Conservation (phyloP, 208 protist species). For the Leishmania guyanensis region DNA sequence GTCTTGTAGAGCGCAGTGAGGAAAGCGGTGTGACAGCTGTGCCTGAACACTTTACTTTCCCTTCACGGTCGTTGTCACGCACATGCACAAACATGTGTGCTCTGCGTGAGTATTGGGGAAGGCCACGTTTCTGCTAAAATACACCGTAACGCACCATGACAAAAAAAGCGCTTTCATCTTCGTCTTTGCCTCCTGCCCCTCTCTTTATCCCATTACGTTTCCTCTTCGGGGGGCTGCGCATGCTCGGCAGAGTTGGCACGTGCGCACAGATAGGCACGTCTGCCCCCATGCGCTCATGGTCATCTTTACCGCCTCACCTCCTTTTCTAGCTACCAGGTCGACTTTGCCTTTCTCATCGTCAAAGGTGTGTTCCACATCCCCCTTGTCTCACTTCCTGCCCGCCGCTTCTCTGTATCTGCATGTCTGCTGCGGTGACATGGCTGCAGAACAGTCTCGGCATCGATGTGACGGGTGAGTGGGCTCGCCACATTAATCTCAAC, state of each 20-base stretch:
- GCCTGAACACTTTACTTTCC: not conserved
- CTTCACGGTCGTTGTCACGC: not conserved
- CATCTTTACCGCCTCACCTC: not conserved
- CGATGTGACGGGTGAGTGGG: constrained; percentile 52
- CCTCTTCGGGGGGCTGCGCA: not conserved
- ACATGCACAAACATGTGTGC: not conserved
- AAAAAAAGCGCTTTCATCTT: not conserved
- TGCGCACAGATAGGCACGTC: too few species aligned
- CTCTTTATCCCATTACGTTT: not conserved
- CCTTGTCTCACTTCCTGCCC: not conserved
- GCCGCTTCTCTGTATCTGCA: not conserved
- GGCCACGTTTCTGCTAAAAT: not conserved
- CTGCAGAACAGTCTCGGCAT: constrained; percentile 39
- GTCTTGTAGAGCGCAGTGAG: not conserved
- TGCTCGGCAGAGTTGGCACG: not conserved
- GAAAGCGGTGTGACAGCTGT: not conserved
- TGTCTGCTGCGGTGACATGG: constrained; percentile 31
- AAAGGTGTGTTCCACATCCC: not conserved
- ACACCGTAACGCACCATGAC: not conserved
- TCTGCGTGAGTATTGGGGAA: not conserved
- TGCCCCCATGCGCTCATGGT: not conserved
- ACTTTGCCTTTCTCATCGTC: not conserved
- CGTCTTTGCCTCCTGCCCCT: not conserved
- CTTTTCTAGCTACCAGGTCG: not conserved
- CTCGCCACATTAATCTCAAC: constrained; percentile 54